phyloP scores from a whole-genome alignment of 805 yeast genomes.

The Myxozyma melibiosi region DNA sequence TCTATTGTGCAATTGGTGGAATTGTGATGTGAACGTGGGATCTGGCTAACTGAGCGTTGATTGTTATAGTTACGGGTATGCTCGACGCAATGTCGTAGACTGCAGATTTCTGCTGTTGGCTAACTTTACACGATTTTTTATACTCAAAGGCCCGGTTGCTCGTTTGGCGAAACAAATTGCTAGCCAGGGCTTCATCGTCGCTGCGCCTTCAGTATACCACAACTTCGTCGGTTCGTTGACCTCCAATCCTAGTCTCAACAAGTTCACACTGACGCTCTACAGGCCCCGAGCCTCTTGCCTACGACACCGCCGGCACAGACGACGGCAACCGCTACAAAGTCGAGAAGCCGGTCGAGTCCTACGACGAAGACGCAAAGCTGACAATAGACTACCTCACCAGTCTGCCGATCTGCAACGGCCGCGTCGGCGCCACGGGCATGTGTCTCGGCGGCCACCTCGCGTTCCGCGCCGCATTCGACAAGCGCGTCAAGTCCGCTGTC shows the following conservation, averaged over 20 bases:
- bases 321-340: conserved; percentile 68
- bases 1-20: not conserved
- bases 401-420: conserved; percentile 67
- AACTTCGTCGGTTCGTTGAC: conserved; percentile 54
- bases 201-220: conserved; percentile 80
- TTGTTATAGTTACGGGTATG: conserved; percentile 17
- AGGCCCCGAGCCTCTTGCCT: conserved; percentile 62
- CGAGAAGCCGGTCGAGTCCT: conserved; percentile 66
- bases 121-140: conserved; percentile 18
- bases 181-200: conserved; percentile 75
- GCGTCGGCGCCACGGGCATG: conserved; percentile 83
- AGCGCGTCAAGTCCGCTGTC: conserved; percentile 64
- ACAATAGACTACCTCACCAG: conserved; percentile 62
- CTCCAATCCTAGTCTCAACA: not conserved
- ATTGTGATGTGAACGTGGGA: not conserved
- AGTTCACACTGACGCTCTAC: not conserved
- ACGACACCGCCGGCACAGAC: conserved; percentile 75
- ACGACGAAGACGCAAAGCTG: conserved; percentile 71
- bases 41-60: not conserved
- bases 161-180: conserved; percentile 78
- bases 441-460: conserved; percentile 86
- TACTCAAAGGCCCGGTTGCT: conserved; percentile 67
- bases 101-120: not conserved
- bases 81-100: too few species aligned
- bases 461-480: conserved; percentile 66